These are phyloP conservation scores for Auriscalpium microsporum DNA, from an alignment of 768 basidiomycete genomes.

Conservation along the genomic window DNA sequence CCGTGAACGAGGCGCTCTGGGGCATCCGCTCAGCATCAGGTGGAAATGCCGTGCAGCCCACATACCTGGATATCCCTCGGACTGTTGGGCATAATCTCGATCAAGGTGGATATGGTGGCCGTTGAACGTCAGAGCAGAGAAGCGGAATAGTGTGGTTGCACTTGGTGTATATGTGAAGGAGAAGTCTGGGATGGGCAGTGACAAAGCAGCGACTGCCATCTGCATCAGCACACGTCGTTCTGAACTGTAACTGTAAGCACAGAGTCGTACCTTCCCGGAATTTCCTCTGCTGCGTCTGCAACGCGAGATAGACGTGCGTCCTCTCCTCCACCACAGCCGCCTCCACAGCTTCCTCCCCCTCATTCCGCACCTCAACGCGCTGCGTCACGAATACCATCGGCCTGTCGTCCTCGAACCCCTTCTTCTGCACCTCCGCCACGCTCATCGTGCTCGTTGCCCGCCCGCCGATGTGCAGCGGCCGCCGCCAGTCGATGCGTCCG, in stretches of 20 bases:
- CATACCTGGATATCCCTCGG: conserved; percentile 68
- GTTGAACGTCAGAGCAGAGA: conserved; percentile 82
- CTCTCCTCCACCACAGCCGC: conserved; percentile 55
- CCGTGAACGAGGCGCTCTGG: conserved; percentile 80
- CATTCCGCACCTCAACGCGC: conserved; percentile 41
- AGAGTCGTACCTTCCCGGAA: conserved; percentile 34
- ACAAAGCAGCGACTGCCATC: conserved; percentile 27
- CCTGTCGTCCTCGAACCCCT: conserved; percentile 50
- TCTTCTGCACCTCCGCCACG: conserved; percentile 48
- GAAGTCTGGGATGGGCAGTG: conserved; percentile 46
- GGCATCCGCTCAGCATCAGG: not conserved
- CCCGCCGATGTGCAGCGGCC: conserved; percentile 46
- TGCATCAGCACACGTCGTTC: not conserved
- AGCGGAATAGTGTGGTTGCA: conserved; percentile 70
- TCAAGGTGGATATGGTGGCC: conserved; percentile 81
- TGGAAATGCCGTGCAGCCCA: not conserved
- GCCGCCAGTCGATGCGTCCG: conserved; percentile 58
- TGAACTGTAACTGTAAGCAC: not conserved
- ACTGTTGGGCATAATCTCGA: conserved; percentile 54
- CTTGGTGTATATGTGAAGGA: conserved; percentile 61
- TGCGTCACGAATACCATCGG: conserved; percentile 77
- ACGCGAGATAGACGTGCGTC: conserved; percentile 55
- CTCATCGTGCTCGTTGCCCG: conserved; percentile 39
- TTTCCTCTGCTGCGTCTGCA: conserved; percentile 22
- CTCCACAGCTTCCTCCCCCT: conserved; percentile 26